These are phyloP conservation scores for Pestalotiopsis sp. DNA, from an alignment of 2,329 filamentous ascomycete species.

Conservation along the genomic window DNA sequence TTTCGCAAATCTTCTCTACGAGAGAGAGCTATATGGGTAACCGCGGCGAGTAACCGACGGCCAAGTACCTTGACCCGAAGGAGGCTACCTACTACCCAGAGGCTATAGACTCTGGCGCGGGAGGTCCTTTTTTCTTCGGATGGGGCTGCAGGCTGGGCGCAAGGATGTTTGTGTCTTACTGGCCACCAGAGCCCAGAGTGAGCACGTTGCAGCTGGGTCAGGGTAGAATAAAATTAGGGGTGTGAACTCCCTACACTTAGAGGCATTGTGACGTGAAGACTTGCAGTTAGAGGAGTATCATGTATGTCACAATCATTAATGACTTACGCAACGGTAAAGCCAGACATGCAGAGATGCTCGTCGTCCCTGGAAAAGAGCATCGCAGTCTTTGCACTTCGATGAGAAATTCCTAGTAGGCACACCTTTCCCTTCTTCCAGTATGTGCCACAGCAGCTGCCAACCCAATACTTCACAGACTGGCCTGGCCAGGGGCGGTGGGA, in stretches of 20 bases:
- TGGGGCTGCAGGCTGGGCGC: slow-evolving; percentile 9
- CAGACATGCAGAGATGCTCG: too few relatives aligned
- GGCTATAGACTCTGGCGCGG: slow-evolving; percentile 16
- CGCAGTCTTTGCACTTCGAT: too few relatives aligned
- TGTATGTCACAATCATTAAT: too few relatives aligned
- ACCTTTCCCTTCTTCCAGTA: too few relatives aligned
- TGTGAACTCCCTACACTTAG: neutral
- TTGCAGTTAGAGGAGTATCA: too few relatives aligned
- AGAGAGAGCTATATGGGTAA: neutral
- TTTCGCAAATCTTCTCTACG: neutral
- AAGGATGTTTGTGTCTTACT: neutral
- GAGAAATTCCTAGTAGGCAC: too few relatives aligned
- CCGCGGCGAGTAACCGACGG: neutral
- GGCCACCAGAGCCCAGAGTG: slow-evolving; percentile 4
- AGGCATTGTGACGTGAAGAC: too few relatives aligned
- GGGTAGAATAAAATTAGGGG: slow-evolving; percentile 2
- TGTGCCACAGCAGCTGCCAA: too few relatives aligned
- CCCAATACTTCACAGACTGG: too few relatives aligned
- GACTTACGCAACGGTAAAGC: too few relatives aligned
- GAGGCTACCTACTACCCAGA: slow-evolving; percentile 1
- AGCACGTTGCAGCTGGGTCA: slow-evolving; percentile 5
- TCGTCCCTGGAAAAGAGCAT: too few relatives aligned
- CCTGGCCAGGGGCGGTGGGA: too few relatives aligned
- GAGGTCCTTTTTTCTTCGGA: slow-evolving; percentile 17
- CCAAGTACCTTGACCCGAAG: neutral